Evolutionary conservation across 2,329 filamentous ascomycete genomes (phyloP), one percentile per base, ranked within the genome.

Genomic region (Ceratocystis diversiconidia): DNA sequence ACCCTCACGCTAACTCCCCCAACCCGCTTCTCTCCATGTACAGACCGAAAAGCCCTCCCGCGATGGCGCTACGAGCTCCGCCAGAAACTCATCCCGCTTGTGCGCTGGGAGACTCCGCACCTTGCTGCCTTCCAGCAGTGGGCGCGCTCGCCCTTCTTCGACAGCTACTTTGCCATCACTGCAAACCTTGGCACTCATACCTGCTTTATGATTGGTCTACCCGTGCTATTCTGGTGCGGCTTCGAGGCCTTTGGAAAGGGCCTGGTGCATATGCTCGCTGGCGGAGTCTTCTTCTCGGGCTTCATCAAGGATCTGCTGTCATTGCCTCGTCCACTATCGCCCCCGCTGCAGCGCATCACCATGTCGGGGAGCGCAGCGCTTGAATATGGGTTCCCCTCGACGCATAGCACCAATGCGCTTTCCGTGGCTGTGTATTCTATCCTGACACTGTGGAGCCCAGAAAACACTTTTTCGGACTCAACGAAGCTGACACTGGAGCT

Each of bases 171-270:
- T 76, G 92, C 94, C 62, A 90, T 95, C 70, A 95, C 92, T 0
- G 94, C 94, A 69, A 99, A 97, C 75, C 83, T 97, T 65, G 90
- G 94, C 70, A 99, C 94, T 0, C 94, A 99, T 76, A 99, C 94
- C 0, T 97, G 96, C 79, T 99, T 96, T 80, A 97, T 97, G 92
- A 82, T 96, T 70, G 88, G 90, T 67, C 78, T 99, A 72, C 94
- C 94, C 5, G 90, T 97, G 69, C 82, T 96, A 70, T 97, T 97
- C 78, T 99, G 94, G 94, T 96, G 90, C 72, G 92, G 92, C 64
- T 89, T 92, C 76, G 86, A 88, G 55, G 85, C 82, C 69, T 83
- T 95, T 70, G 94, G 90, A 65, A 88, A 94, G 78, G 92, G 87
- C 60, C 79, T 87, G 69, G 83, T 92, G 61, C 88, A 90, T 73